Conservation (phyloP, 2,329 filamentous ascomycete species). For the Harringtonia lauricola region DNA sequence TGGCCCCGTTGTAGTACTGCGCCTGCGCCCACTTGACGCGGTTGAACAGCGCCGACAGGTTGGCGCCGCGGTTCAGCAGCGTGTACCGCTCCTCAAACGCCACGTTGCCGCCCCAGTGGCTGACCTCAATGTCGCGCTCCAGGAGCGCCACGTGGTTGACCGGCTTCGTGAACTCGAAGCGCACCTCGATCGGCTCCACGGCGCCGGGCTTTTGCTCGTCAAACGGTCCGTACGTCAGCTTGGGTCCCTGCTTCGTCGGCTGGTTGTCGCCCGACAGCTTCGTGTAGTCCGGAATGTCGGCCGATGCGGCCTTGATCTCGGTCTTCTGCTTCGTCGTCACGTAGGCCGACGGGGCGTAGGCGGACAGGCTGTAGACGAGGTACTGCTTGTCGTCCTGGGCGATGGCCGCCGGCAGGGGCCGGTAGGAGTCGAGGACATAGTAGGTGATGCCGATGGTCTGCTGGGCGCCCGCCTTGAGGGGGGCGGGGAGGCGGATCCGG, state of each 20-base stretch:
- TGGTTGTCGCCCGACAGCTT: constrained; percentile 52
- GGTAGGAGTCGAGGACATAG: constrained; percentile 66
- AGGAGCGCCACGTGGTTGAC: constrained; percentile 68
- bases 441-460: constrained; percentile 83
- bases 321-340: constrained; percentile 89
- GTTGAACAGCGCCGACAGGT: constrained; percentile 61
- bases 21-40: constrained; percentile 65
- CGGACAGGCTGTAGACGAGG: constrained; percentile 75
- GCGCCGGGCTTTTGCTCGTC: constrained; percentile 68
- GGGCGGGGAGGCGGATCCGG: constrained; percentile 64
- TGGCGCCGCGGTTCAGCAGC: constrained; percentile 76
- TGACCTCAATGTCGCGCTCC: constrained; percentile 88
- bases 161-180: constrained; percentile 93
- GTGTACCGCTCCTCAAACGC: constrained; percentile 92
- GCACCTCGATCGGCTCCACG: constrained; percentile 59
- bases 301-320: constrained; percentile 77
- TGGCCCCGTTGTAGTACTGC: constrained; percentile 66
- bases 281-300: constrained; percentile 77
- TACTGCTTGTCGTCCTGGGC: constrained; percentile 80
- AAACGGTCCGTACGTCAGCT: constrained; percentile 86
- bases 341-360: constrained; percentile 77
- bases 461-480: constrained; percentile 65
- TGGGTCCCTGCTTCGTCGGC: constrained; percentile 73
- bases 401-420: constrained; percentile 71
- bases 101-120: constrained; percentile 95